These are phyloP conservation scores for Cinchona pubescens DNA, from an alignment of 257 asterid species.

Conservation along the genomic window DNA sequence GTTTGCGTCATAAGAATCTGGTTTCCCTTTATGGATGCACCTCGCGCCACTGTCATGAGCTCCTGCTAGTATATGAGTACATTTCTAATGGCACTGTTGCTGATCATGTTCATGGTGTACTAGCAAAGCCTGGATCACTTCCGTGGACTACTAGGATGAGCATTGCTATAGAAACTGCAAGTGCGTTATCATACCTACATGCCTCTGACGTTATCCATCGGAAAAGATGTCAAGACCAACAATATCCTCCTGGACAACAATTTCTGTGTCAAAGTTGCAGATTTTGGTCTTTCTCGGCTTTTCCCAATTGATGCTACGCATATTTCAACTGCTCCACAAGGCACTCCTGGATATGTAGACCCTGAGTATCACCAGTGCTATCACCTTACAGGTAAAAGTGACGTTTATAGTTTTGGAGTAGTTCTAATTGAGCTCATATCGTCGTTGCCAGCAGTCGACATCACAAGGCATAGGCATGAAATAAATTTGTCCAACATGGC, in stretches of 20 bases:
- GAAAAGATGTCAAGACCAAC: slow-evolving; percentile 75
- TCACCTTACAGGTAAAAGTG: slow-evolving; percentile 74
- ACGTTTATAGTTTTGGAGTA: slow-evolving; percentile 82
- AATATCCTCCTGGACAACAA: slow-evolving; percentile 67
- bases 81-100: slow-evolving; percentile 78
- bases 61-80: slow-evolving; percentile 67
- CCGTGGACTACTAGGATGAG: slow-evolving; percentile 65
- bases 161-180: slow-evolving; percentile 72
- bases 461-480: slow-evolving; percentile 59
- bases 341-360: slow-evolving; percentile 87
- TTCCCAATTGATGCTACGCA: slow-evolving; percentile 67
- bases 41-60: slow-evolving; percentile 59
- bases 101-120: slow-evolving; percentile 70
- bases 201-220: slow-evolving; percentile 68
- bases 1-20: slow-evolving; percentile 52
- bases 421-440: slow-evolving; percentile 78
- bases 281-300: slow-evolving; percentile 70
- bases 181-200: slow-evolving; percentile 68
- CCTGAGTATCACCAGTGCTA: slow-evolving; percentile 81
- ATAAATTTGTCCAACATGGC: slow-evolving; percentile 78
- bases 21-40: slow-evolving; percentile 78
- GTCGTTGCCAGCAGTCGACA: slow-evolving; percentile 72
- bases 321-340: slow-evolving; percentile 88
- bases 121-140: slow-evolving; percentile 43
- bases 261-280: slow-evolving; percentile 81